Evolutionary conservation across 805 yeast genomes (phyloP).

Genomic region (Wickerhamiella allomyrinae): DNA sequence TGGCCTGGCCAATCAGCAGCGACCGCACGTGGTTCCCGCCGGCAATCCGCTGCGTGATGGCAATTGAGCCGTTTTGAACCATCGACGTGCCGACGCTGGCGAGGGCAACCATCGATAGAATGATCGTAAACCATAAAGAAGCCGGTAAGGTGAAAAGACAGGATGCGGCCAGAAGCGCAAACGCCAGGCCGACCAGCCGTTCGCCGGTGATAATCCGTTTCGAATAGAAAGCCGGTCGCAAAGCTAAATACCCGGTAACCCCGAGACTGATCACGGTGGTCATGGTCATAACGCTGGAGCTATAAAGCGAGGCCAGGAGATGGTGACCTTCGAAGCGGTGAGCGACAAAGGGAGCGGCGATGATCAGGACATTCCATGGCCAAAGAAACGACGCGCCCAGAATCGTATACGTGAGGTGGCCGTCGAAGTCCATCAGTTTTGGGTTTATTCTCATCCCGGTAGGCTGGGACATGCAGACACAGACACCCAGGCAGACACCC

Average conservation of each 20-base stretch:
- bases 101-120: constrained; percentile 41
- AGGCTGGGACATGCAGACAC: no score
- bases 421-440: no score
- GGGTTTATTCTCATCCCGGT: no score
- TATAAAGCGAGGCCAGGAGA: constrained; percentile 36
- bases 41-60: constrained; percentile 50
- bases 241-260: constrained; percentile 48
- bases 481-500: not conserved
- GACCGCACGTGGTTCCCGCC: constrained; percentile 29
- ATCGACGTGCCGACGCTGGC: constrained; percentile 66
- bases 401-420: constrained; percentile 30
- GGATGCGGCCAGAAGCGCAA: constrained; percentile 32
- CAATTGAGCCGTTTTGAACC: constrained; percentile 84
- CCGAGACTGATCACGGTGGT: constrained; percentile 56
- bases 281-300: constrained; percentile 79
- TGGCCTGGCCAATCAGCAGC: constrained; percentile 86
- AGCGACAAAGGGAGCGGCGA: constrained; percentile 71
- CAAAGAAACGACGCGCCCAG: constrained; percentile 74
- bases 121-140: constrained; percentile 22
- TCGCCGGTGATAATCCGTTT: constrained; percentile 49
- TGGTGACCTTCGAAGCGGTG: constrained; percentile 37
- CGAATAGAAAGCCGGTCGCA: constrained; percentile 47
- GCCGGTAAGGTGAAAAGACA: constrained; percentile 10
- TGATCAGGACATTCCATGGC: constrained; percentile 93
- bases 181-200: constrained; percentile 40